Evolutionary conservation across 768 basidiomycete species (phyloP).

Genomic region (Boletus barrowsii): DNA sequence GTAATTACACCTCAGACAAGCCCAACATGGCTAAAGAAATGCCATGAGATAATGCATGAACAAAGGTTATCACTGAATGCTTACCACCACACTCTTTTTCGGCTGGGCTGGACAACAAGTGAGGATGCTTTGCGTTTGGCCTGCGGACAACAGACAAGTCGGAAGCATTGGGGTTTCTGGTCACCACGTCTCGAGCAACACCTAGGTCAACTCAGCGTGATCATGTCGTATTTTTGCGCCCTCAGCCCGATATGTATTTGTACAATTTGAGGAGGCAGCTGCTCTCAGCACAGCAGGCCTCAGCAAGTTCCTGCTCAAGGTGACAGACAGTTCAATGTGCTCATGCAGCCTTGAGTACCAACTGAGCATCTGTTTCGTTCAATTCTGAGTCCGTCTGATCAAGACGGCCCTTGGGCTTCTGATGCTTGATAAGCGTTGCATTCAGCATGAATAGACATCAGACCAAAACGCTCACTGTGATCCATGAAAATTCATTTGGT

Average conservation of each 20-base stretch:
- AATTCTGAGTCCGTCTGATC: background rate
- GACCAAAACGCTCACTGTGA: too few species aligned
- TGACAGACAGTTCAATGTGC: background rate
- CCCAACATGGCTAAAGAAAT: too few species aligned
- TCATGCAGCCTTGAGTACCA: background rate
- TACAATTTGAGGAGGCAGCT: background rate
- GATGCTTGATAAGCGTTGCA: too few species aligned
- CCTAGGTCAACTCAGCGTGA: background rate
- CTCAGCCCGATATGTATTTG: background rate
- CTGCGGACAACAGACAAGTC: background rate
- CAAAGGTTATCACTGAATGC: too few species aligned
- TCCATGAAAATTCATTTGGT: background rate
- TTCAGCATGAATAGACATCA: too few species aligned
- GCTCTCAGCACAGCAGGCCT: background rate
- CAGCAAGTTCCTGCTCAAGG: constrained; percentile 1
- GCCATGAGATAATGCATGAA: too few species aligned
- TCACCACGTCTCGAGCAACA: background rate
- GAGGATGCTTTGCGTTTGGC: background rate
- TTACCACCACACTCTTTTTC: too few species aligned
- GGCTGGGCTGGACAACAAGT: background rate
- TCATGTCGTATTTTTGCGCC: background rate
- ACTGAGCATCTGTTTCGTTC: background rate
- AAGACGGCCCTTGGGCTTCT: too few species aligned
- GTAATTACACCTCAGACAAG: too few species aligned
- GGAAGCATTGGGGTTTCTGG: background rate